These are phyloP conservation scores for Dioszegia aurantiaca DNA, from an alignment of 768 basidiomycete species.

Conservation along the genomic window DNA sequence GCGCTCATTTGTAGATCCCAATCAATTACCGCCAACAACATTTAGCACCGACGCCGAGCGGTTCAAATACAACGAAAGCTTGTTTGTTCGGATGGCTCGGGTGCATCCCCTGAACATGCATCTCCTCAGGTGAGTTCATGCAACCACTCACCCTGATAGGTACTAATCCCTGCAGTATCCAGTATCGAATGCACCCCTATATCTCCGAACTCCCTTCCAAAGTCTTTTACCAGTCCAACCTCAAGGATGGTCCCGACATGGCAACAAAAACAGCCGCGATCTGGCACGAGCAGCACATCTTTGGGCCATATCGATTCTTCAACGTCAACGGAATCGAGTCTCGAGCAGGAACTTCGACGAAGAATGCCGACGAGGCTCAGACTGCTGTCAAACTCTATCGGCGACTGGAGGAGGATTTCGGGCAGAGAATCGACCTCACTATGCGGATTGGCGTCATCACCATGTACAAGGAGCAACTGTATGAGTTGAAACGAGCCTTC, in stretches of 20 bases:
- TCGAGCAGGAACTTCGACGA: constrained; percentile 66
- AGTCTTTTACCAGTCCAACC: constrained; percentile 75
- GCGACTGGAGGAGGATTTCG: constrained; percentile 64
- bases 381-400: constrained; percentile 74
- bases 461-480: constrained; percentile 90
- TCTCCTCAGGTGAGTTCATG: constrained; percentile 67
- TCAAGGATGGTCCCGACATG: constrained; percentile 89
- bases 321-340: constrained; percentile 73
- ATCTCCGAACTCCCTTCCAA: constrained; percentile 85
- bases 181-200: constrained; percentile 98
- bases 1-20: constrained; percentile 51
- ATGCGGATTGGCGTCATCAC: constrained; percentile 72
- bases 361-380: constrained; percentile 70
- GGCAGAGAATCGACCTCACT: constrained; percentile 56
- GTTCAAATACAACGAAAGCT: constrained; percentile 73
- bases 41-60: constrained; percentile 63
- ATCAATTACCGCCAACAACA: constrained; percentile 91
- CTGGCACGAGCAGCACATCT: constrained; percentile 77
- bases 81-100: constrained; percentile 87
- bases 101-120: constrained; percentile 79
- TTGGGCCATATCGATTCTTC: constrained; percentile 85
- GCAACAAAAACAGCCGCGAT: constrained; percentile 70
- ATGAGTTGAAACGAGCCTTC: constrained; percentile 70
- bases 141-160: neutral
- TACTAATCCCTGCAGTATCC: constrained; percentile 64